These are phyloP conservation scores for Alternaria conjuncta DNA, from an alignment of 2,329 filamentous ascomycete genomes.

Conservation along the genomic window DNA sequence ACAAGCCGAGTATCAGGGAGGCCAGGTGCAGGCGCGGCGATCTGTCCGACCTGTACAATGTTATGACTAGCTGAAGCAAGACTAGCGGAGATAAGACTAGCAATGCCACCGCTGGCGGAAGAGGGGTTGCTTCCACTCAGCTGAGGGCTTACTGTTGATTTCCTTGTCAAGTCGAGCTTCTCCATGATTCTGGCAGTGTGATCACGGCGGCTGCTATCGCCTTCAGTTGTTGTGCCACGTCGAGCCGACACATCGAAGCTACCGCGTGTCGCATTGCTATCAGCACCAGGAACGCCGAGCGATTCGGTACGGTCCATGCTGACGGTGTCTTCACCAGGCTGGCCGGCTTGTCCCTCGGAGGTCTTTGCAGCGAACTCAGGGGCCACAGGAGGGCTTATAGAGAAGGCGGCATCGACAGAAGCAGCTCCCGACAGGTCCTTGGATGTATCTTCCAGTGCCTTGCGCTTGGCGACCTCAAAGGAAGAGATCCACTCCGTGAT, in stretches of 20 bases:
- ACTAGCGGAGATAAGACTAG: slow-evolving; percentile 83
- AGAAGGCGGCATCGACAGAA: slow-evolving; percentile 78
- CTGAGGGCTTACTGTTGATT: slow-evolving; percentile 66
- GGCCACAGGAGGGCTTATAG: slow-evolving; percentile 85
- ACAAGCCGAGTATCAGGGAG: slow-evolving; percentile 47
- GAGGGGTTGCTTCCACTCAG: slow-evolving; percentile 49
- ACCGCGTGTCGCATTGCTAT: slow-evolving; percentile 61
- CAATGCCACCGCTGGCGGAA: slow-evolving; percentile 71
- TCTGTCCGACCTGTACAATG: slow-evolving; percentile 70
- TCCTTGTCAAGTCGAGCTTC: slow-evolving; percentile 88
- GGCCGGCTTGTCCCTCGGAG: slow-evolving; percentile 68
- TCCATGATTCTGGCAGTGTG: slow-evolving; percentile 90
- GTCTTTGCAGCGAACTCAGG: slow-evolving; percentile 88
- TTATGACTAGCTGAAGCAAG: slow-evolving; percentile 75
- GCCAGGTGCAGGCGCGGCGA: slow-evolving; percentile 43
- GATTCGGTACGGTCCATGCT: slow-evolving; percentile 67
- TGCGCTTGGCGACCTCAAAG: slow-evolving; percentile 93
- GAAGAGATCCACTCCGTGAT: slow-evolving; percentile 94
- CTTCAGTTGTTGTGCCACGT: slow-evolving; percentile 64
- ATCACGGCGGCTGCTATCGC: slow-evolving; percentile 75
- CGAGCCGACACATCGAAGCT: slow-evolving; percentile 73
- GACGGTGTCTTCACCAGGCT: slow-evolving; percentile 61
- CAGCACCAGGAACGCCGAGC: slow-evolving; percentile 69
- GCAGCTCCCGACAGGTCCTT: slow-evolving; percentile 56
- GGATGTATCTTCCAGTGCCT: slow-evolving; percentile 77